Evolutionary conservation across 1,284 basidiomycete genomes (phyloP).

Genomic region (Spongiforma sp.): DNA sequence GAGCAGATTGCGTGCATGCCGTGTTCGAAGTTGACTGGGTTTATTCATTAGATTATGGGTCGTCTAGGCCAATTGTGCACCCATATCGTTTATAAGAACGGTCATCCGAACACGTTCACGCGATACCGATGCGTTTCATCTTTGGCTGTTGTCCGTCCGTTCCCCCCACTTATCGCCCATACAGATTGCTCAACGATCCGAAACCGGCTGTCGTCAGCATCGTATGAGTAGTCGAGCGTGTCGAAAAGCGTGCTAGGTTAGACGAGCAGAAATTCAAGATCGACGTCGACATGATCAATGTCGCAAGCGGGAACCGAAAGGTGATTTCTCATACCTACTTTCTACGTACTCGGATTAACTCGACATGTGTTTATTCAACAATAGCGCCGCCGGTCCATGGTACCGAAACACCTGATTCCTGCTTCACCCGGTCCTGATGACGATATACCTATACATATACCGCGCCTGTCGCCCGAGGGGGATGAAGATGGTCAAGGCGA

Average conservation of each 20-base stretch:
- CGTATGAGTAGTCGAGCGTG: slow-evolving; percentile 91
- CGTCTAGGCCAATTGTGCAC: slow-evolving; percentile 81
- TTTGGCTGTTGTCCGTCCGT: neutral
- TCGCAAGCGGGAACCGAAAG: slow-evolving; percentile 71
- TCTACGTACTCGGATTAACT: slow-evolving; percentile 31
- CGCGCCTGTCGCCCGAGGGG: slow-evolving; percentile 36
- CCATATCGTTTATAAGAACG: slow-evolving; percentile 92
- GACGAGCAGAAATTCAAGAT: slow-evolving; percentile 74
- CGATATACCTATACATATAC: slow-evolving; percentile 15
- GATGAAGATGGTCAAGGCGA: slow-evolving; percentile 37
- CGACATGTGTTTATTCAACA: no score
- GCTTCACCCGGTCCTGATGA: slow-evolving; percentile 34
- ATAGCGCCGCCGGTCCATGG: slow-evolving; percentile 67
- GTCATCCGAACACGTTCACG: slow-evolving; percentile 75
- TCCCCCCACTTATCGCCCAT: neutral
- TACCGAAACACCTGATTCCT: slow-evolving; percentile 61
- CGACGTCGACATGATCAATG: slow-evolving; percentile 69
- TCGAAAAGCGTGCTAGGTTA: slow-evolving; percentile 67
- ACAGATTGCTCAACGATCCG: slow-evolving; percentile 64
- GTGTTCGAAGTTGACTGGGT: no score
- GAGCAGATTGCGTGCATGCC: no score
- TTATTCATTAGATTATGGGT: slow-evolving; percentile 63
- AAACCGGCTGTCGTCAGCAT: slow-evolving; percentile 85
- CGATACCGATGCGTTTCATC: slow-evolving; percentile 63
- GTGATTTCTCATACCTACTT: no score